phyloP scores from a whole-genome alignment of 768 basidiomycete species.

The Podaxis sp. region DNA sequence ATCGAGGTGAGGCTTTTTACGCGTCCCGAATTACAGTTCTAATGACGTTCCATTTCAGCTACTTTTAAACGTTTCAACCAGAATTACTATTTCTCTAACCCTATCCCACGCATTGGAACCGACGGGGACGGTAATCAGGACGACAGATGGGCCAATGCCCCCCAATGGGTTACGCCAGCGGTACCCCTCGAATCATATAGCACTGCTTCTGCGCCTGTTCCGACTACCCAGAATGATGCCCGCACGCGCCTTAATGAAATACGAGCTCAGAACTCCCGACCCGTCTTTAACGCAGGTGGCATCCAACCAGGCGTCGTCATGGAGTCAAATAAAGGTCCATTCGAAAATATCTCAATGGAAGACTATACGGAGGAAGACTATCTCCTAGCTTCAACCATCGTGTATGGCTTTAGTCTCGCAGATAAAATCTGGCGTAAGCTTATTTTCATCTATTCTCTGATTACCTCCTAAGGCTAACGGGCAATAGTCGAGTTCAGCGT shows the following conservation, averaged over 20 bases:
- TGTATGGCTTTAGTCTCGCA: slow-evolving; percentile 58
- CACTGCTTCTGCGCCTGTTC: slow-evolving; percentile 12
- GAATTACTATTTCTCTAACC: slow-evolving; percentile 41
- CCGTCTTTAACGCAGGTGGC: background rate
- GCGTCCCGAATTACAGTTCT: background rate
- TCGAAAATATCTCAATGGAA: slow-evolving; percentile 23
- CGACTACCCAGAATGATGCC: background rate
- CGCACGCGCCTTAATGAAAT: no score
- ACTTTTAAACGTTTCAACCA: slow-evolving; percentile 51
- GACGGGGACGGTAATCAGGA: background rate
- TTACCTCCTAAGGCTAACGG: background rate
- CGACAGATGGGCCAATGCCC: background rate
- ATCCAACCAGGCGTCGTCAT: slow-evolving; percentile 10
- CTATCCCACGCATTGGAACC: slow-evolving; percentile 23
- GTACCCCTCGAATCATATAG: slow-evolving; percentile 17
- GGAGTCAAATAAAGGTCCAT: slow-evolving; percentile 9
- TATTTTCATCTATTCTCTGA: background rate
- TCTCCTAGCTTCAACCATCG: slow-evolving; percentile 48
- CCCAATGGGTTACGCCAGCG: background rate
- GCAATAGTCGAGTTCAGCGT: slow-evolving; percentile 56
- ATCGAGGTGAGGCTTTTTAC: slow-evolving; percentile 34
- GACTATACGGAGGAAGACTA: slow-evolving; percentile 50
- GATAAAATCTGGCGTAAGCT: slow-evolving; percentile 58
- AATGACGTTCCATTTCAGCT: slow-evolving; percentile 16
- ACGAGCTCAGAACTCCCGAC: background rate